These are phyloP conservation scores for Shiraia bambusicola DNA, from an alignment of 2,329 filamentous ascomycete species.

Conservation along the genomic window DNA sequence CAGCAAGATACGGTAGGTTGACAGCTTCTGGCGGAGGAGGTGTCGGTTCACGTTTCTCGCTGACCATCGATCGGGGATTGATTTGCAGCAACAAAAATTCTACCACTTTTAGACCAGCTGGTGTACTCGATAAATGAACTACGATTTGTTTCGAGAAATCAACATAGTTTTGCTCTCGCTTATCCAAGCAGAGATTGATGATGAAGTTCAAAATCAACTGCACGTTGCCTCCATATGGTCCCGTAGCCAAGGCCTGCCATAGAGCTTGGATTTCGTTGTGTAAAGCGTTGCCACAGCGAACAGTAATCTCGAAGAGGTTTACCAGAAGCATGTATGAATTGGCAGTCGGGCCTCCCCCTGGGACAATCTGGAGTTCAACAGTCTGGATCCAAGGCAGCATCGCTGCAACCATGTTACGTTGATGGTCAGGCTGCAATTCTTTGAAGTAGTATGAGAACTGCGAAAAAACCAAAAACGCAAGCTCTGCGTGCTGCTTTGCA, in stretches of 20 bases:
- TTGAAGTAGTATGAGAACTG: constrained; percentile 95
- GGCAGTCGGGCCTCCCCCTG: constrained; percentile 85
- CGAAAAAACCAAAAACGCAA: constrained; percentile 92
- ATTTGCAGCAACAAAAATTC: constrained; percentile 92
- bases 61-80: constrained; percentile 94
- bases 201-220: constrained; percentile 94
- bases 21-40: constrained; percentile 68
- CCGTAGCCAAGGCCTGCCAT: constrained; percentile 94
- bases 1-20: constrained; percentile 84
- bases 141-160: constrained; percentile 98
- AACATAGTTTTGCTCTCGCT: constrained; percentile 96
- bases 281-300: constrained; percentile 80
- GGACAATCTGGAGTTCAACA: constrained; percentile 88
- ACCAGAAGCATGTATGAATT: constrained; percentile 93
- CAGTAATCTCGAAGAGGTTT: constrained; percentile 94
- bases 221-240: constrained; percentile 90
- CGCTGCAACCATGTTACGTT: constrained; percentile 91
- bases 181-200: constrained; percentile 87
- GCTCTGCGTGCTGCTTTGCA: constrained; percentile 81
- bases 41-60: constrained; percentile 65
- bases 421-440: constrained; percentile 75
- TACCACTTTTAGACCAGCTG: constrained; percentile 83
- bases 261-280: constrained; percentile 97
- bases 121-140: constrained; percentile 88
- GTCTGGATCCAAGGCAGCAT: constrained; percentile 96